A percentile compares a stretch with the other conserved stretches of the same genome.
Conservation (phyloP, 768 basidiomycete genomes). For the Kondoa malvinella region DNA sequence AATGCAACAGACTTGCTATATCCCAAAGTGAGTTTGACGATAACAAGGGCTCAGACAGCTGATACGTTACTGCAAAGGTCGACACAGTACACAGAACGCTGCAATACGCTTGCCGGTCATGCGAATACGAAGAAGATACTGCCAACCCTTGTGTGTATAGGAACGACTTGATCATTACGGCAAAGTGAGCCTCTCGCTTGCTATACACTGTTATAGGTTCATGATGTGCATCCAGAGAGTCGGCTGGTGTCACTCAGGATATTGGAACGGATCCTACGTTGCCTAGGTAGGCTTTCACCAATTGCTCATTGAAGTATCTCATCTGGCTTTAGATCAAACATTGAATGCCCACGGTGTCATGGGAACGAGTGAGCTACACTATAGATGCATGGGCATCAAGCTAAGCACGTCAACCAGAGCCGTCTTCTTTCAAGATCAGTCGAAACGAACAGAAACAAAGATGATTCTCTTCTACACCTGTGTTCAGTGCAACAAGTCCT, state of each 20-base stretch:
- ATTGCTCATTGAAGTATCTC: conserved; percentile 23
- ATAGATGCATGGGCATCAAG: not conserved
- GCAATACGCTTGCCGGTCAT: conserved; percentile 83
- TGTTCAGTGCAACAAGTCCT: too few species aligned
- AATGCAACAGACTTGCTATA: conserved; percentile 48
- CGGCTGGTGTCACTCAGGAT: conserved; percentile 77
- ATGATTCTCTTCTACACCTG: conserved; percentile 40
- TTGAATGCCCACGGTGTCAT: conserved; percentile 64
- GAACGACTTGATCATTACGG: conserved; percentile 81
- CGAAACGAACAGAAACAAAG: conserved; percentile 82
- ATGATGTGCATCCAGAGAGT: conserved; percentile 48
- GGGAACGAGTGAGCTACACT: conserved; percentile 52
- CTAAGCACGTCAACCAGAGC: conserved; percentile 40
- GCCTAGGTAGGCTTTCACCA: conserved; percentile 28
- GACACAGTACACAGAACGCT: conserved; percentile 68
- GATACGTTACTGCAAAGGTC: conserved; percentile 39
- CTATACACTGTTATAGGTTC: not conserved
- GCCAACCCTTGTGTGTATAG: conserved; percentile 80
- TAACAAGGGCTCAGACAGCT: not conserved
- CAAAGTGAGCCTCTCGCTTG: conserved; percentile 45
- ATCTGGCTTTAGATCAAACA: conserved; percentile 43
- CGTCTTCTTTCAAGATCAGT: conserved; percentile 92
- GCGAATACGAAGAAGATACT: conserved; percentile 63
- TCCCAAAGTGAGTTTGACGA: conserved; percentile 36
- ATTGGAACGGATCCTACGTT: conserved; percentile 76